Evolutionary conservation across 2,329 filamentous ascomycete genomes (phyloP).

Genomic region (Cercospora beticola): DNA sequence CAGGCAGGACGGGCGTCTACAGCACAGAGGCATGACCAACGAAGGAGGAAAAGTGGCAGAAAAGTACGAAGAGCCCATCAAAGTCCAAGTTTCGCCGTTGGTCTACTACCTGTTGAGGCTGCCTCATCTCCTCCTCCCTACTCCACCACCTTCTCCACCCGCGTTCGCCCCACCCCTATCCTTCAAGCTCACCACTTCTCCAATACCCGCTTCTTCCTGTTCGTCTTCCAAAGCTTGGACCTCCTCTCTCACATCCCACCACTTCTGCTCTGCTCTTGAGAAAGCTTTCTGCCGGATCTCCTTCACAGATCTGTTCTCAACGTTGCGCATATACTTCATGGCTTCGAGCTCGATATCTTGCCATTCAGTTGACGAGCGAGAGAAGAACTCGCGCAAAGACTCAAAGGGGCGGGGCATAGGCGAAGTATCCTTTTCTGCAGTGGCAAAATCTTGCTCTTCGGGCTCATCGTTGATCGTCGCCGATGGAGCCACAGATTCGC

Average conservation of each 20-base stretch:
- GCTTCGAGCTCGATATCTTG: conserved; percentile 80
- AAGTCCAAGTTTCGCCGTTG: neutral
- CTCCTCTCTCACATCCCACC: conserved; percentile 98
- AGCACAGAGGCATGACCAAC: neutral
- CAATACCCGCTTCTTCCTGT: conserved; percentile 91
- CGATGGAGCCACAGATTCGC: conserved; percentile 20
- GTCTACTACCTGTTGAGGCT: too few relatives aligned
- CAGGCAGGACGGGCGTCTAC: too few relatives aligned
- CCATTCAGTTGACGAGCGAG: conserved; percentile 83
- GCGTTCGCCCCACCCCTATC: conserved; percentile 58
- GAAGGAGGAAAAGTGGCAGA: neutral
- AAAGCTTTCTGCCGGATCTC: conserved; percentile 92
- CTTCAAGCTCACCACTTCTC: conserved; percentile 85
- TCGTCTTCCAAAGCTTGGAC: conserved; percentile 89
- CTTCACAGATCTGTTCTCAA: conserved; percentile 73
- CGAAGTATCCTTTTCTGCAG: conserved; percentile 67
- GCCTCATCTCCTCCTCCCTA: neutral
- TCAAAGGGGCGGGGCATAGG: conserved; percentile 84
- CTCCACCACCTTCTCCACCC: conserved; percentile 18
- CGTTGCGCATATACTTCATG: conserved; percentile 66
- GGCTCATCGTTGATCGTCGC: conserved; percentile 19
- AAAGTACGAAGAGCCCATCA: neutral
- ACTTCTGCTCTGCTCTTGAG: conserved; percentile 88
- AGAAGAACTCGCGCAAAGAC: conserved; percentile 86
- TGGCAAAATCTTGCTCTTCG: conserved; percentile 33